Evolutionary conservation across 2,329 filamentous ascomycete species (phyloP).

Genomic region (Nemania diffusa): DNA sequence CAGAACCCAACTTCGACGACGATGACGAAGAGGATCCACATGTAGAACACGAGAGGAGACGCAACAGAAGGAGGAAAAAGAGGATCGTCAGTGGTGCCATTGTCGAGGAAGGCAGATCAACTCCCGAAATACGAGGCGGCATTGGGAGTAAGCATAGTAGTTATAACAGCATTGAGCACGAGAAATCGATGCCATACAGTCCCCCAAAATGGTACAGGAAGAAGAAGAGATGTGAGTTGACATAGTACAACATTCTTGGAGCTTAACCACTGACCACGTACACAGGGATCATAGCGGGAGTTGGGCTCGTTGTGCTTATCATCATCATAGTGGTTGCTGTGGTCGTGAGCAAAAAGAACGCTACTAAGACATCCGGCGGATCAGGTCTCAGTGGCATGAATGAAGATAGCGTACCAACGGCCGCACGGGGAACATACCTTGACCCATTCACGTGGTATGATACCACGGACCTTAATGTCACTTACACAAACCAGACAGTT

Average conservation of each 20-base stretch:
- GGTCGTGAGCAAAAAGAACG: conserved; percentile 71
- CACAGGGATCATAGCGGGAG: conserved; percentile 66
- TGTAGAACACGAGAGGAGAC: conserved; percentile 45
- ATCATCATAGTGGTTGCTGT: conserved; percentile 76
- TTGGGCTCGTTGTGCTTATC: conserved; percentile 66
- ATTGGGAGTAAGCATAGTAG: conserved; percentile 52
- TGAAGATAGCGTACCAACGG: conserved; percentile 67
- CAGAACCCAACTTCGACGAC: conserved; percentile 32
- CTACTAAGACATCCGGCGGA: conserved; percentile 50
- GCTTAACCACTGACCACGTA: conserved; percentile 41
- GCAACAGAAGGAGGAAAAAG: conserved; percentile 60
- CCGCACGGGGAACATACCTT: conserved; percentile 78
- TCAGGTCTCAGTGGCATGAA: conserved; percentile 64
- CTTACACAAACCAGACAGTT: conserved; percentile 86
- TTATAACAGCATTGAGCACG: conserved; percentile 62
- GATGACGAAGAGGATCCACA: conserved; percentile 33
- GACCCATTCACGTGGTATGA: conserved; percentile 95
- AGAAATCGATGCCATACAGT: conserved; percentile 58
- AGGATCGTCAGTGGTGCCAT: conserved; percentile 76
- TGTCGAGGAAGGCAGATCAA: conserved; percentile 71
- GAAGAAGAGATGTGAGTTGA: conserved; percentile 70
- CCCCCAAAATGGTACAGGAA: conserved; percentile 56
- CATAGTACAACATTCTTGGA: conserved; percentile 31
- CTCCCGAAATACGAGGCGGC: conserved; percentile 57
- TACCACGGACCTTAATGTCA: conserved; percentile 91